phyloP scores from a whole-genome alignment of 257 asterid genomes.

The Phtheirospermum japonicum region DNA sequence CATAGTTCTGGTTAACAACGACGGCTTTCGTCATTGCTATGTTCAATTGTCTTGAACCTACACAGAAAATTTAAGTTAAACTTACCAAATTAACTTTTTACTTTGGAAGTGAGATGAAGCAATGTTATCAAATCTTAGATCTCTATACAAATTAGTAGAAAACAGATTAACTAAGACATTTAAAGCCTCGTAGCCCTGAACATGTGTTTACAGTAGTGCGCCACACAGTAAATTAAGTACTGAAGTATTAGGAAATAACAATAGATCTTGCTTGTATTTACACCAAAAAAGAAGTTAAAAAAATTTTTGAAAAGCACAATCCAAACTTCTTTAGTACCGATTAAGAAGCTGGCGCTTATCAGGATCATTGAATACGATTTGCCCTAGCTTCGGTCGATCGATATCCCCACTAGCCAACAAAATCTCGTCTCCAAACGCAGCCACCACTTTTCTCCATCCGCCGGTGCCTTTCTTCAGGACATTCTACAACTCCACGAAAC shows the following conservation, averaged over 20 bases:
- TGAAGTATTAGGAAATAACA: too few species aligned
- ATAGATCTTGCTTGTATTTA: not conserved
- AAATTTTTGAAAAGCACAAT: not conserved
- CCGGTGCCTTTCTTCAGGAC: constrained; percentile 76
- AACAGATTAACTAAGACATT: too few species aligned
- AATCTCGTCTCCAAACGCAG: constrained; percentile 74
- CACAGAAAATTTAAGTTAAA: too few species aligned
- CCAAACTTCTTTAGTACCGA: constrained; percentile 60
- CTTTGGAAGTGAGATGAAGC: not conserved
- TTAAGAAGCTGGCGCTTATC: constrained; percentile 85
- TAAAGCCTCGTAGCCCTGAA: too few species aligned
- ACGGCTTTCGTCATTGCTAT: too few species aligned
- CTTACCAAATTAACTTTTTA: too few species aligned
- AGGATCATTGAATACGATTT: constrained; percentile 64
- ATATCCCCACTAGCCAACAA: constrained; percentile 72
- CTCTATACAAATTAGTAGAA: not conserved
- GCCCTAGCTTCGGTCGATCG: constrained; percentile 83
- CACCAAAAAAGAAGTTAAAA: not conserved
- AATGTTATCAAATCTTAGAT: too few species aligned
- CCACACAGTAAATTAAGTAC: too few species aligned
- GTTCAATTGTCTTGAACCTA: too few species aligned
- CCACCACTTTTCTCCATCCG: constrained; percentile 88
- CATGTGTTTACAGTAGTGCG: too few species aligned
- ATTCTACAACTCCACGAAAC: constrained; percentile 40
- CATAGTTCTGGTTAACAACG: too few species aligned